Conservation (phyloP, 2,329 filamentous ascomycete species). For the Bipolaris gigantea region DNA sequence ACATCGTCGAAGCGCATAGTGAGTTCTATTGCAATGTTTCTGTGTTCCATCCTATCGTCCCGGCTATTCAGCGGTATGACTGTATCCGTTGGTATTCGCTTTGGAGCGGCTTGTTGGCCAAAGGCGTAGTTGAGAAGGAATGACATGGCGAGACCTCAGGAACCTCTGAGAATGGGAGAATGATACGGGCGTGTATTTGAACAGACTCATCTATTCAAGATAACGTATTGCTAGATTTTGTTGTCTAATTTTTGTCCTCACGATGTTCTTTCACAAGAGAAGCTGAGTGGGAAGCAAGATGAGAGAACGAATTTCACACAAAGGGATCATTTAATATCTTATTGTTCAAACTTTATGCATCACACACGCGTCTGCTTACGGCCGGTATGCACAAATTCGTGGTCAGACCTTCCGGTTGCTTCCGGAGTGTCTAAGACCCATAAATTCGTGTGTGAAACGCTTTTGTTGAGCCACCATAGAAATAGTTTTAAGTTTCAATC, state of each 20-base stretch:
- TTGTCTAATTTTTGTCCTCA: background rate
- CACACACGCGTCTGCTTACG: too few relatives aligned
- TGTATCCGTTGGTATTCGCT: slow-evolving; percentile 23
- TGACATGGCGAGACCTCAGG: slow-evolving; percentile 4
- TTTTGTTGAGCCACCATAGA: too few relatives aligned
- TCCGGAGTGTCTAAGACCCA: too few relatives aligned
- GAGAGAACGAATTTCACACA: background rate
- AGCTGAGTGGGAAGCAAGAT: background rate
- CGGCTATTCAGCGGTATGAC: slow-evolving; percentile 22
- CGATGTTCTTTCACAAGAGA: background rate
- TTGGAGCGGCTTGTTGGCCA: slow-evolving; percentile 9
- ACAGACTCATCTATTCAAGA: background rate
- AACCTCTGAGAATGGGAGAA: background rate
- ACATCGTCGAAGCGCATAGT: slow-evolving; percentile 53
- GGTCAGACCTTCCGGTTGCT: too few relatives aligned
- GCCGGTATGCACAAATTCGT: too few relatives aligned
- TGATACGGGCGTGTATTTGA: background rate
- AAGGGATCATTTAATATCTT: too few relatives aligned
- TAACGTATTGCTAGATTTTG: background rate
- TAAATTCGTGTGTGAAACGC: too few relatives aligned
- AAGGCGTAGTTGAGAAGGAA: slow-evolving; percentile 9
- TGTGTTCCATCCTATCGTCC: slow-evolving; percentile 16
- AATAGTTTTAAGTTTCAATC: too few relatives aligned
- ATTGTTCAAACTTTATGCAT: too few relatives aligned
- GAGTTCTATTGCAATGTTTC: slow-evolving; percentile 16